Evolutionary conservation across 257 asterid genomes (phyloP).

Genomic region (Nicotiana otophora): DNA sequence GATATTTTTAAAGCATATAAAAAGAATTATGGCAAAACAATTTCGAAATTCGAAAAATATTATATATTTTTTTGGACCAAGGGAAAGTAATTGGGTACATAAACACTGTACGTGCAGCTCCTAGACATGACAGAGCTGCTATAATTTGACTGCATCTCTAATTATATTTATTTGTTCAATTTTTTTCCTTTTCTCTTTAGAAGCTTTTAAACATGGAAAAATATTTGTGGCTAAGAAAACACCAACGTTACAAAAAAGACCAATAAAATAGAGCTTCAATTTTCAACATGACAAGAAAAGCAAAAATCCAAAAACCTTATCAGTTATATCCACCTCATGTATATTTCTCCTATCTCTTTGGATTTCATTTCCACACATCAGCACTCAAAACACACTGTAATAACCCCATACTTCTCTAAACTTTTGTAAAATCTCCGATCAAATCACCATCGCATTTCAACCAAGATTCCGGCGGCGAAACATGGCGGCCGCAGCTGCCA

Average conservation of each 20-base stretch:
- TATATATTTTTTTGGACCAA: too few species aligned
- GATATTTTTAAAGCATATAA: too few species aligned
- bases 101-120: too few species aligned
- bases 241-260: neutral
- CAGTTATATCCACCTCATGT: conserved; percentile 26
- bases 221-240: conserved; percentile 10
- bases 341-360: conserved; percentile 43
- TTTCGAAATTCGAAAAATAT: too few species aligned
- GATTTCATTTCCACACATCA: conserved; percentile 47
- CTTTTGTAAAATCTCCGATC: neutral
- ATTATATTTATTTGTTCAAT: too few species aligned
- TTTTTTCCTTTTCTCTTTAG: too few species aligned
- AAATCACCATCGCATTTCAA: neutral
- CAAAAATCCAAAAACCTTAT: conserved; percentile 41
- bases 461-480: conserved; percentile 9
- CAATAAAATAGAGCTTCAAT: neutral
- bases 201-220: neutral
- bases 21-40: too few species aligned
- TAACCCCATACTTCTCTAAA: conserved; percentile 12
- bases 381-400: conserved; percentile 11
- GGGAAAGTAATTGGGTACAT: too few species aligned
- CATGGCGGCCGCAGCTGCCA: conserved; percentile 63
- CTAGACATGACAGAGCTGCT: too few species aligned
- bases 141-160: too few species aligned
- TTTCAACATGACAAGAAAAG: neutral